Base-by-base conservation (phyloP, 306 rosid species). In the Castanea mollissima region DNA sequence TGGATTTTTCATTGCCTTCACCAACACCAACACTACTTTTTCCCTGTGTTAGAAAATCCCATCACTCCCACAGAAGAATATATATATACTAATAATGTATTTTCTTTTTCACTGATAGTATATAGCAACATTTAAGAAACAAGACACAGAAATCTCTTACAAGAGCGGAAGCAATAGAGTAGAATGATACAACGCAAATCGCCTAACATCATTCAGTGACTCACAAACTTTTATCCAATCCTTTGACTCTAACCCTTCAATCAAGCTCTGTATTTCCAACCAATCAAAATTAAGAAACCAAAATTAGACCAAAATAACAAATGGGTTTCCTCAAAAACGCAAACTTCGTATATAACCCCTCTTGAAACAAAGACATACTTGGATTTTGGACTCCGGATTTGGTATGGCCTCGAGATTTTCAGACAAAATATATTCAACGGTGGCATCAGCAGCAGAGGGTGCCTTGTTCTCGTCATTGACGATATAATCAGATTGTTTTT, bases 1-100 rank as follows among this genome's bases (percentile, higher is more conserved):
- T 23, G 99, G 99, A 73, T 93, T 95, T 84, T 88, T 95, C 98
- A 95, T 91, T 21, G 96, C 82, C 87, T 91, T 95, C 13, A 88
- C 87, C 89, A 92, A 57, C 62, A 93, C 92, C 88, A 65, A 60
- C 87, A 88, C 62, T 71, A 88, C 77, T 77, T 89, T 92, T 6
- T 85, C 98, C 81, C 99, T 95, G 84, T 4, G 56, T 81, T 71
- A 55, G 35, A 13, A 74, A 69, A 77, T 72, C 75, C 82, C 74
- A 64, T 64, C 20, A 6, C 13, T 52, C 64, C 29, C 19, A 71
- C 41, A 7, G 18, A 16, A 72, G 59, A 21, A 54, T 54, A 23
- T 0, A 11, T 3, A 13, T 20, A 14, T 25, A 6, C 16, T 49
- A 49, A 49, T 29, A 14, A 57, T 19, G 19, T 51, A 56, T 59